phyloP scores from a whole-genome alignment of 2,329 filamentous ascomycete species.

The Fusarium fujikuroi region DNA sequence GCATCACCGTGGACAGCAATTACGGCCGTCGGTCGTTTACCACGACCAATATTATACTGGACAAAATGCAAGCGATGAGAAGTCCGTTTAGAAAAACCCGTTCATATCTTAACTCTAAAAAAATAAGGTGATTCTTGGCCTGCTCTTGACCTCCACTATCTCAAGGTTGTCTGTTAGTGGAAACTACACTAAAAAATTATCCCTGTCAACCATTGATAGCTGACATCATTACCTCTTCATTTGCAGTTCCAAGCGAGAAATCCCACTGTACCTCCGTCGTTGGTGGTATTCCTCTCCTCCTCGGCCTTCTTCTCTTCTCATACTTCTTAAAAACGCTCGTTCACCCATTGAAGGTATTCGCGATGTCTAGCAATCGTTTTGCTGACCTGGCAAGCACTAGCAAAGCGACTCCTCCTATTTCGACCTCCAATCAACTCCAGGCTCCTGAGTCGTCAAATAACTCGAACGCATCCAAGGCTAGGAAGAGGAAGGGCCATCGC shows the following conservation, averaged over 20 bases:
- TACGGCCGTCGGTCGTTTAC: not conserved
- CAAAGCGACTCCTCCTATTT: conserved; percentile 19
- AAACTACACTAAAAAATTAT: conserved; percentile 9
- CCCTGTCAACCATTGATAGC: conserved; percentile 24
- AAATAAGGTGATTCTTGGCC: not conserved
- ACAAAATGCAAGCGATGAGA: not conserved
- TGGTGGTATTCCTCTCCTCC: conserved; percentile 5
- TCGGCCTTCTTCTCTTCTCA: not conserved
- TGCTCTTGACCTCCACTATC: not conserved
- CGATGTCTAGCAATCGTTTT: conserved; percentile 50
- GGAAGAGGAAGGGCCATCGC: conserved; percentile 78
- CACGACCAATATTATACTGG: not conserved
- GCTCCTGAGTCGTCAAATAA: conserved; percentile 32
- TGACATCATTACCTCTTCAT: conserved; percentile 44
- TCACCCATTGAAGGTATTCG: conserved; percentile 12
- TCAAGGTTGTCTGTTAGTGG: conserved; percentile 7
- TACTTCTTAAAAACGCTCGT: not conserved
- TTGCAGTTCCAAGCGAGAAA: conserved; percentile 22
- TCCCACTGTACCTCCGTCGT: conserved; percentile 5
- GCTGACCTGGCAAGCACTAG: conserved; percentile 37
- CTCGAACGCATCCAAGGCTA: conserved; percentile 46
- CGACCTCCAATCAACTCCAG: conserved; percentile 16
- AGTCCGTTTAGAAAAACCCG: not conserved
- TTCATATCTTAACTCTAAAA: not conserved
- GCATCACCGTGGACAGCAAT: conserved; percentile 17